A percentile compares a stretch with the other conserved stretches of the same genome.
Conservation (phyloP, 2,329 filamentous ascomycete genomes). For the Pestalotiopsis sp. region DNA sequence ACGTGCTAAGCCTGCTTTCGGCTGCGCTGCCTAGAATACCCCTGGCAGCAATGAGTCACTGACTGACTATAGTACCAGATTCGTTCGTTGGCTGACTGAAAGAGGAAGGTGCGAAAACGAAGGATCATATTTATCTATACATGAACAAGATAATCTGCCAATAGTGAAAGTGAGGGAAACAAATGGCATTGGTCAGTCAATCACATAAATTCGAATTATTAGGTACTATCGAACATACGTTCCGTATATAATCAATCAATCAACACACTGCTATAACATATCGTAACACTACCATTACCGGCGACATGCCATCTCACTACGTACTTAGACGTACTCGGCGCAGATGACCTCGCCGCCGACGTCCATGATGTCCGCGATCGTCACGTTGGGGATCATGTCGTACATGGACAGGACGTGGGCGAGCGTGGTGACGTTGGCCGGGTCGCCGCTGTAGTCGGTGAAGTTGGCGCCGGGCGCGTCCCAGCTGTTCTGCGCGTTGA, state of each 20-base stretch:
- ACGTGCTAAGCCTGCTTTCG: no score
- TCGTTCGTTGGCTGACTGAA: not conserved
- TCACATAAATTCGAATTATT: no score
- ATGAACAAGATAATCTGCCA: no score
- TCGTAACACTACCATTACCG: no score
- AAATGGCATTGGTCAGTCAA: no score
- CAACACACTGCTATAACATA: not conserved
- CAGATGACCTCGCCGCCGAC: slow-evolving; percentile 19
- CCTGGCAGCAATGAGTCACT: not conserved
- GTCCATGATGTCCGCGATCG: slow-evolving; percentile 23
- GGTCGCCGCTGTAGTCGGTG: slow-evolving; percentile 20
- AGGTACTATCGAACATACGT: not conserved
- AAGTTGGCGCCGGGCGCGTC: slow-evolving; percentile 14
- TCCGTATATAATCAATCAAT: not conserved
- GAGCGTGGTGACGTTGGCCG: slow-evolving; percentile 6
- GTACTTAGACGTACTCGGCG: slow-evolving; percentile 21
- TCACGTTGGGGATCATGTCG: slow-evolving; percentile 35
- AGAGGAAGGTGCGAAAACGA: not conserved
- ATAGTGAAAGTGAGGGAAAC: no score
- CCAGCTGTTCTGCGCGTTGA: slow-evolving; percentile 5
- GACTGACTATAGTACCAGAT: not conserved
- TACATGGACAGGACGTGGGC: slow-evolving; percentile 4
- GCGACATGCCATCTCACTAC: not conserved
- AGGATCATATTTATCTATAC: not conserved
- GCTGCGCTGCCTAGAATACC: no score